Base-by-base conservation (phyloP, 1,139 yeast species). In the Pichia sp. region DNA sequence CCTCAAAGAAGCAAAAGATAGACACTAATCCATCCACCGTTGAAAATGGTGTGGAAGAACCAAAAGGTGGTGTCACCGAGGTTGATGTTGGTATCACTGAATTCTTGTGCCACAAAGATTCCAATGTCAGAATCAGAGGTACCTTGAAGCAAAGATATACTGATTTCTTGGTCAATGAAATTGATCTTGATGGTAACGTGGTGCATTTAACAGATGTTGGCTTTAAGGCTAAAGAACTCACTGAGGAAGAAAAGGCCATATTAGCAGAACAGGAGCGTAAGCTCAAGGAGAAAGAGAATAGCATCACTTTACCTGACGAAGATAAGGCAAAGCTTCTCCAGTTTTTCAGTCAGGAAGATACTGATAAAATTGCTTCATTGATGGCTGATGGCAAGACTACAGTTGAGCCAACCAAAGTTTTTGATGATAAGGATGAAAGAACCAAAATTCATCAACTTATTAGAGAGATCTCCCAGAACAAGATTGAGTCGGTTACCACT, bases 141-240 rank as follows among this genome's bases (percentile, higher is more conserved):
- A 69, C 72, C 12, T 67, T 91, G 48, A 91, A 91, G 58, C 94
- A 84, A 52, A 68, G 96, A 45, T 87, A 87, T 60, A 79, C 95
- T n/a, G 98, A 91, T 57, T 93, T 93, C 56, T 69, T 86, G 55
- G 98, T 91, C 30, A 86, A 87, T 56, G 98, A 93, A 58, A 80
- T 91, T 42, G 81, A 69, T 42, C 49, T 62, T 22, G 62, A 73
- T 20, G 94, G 86, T 1, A 61, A 72, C 3, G 95, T 87, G 3
- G 72, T 88, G 12, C 91, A 80, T 55, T 66, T 91, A 46, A 55
- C 62, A 4, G 95, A 88, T 52, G 73, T 76, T 36, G 96, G 96
- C 3, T 66, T 80, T 34, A 72, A 72, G 34, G 67, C 72, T 42
- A 75, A 69, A 49, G 80, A 74, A 46, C 64, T 67, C 35, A 64